phyloP scores from a whole-genome alignment of 1,139 yeast species.

The Citeromyces siamensis region DNA sequence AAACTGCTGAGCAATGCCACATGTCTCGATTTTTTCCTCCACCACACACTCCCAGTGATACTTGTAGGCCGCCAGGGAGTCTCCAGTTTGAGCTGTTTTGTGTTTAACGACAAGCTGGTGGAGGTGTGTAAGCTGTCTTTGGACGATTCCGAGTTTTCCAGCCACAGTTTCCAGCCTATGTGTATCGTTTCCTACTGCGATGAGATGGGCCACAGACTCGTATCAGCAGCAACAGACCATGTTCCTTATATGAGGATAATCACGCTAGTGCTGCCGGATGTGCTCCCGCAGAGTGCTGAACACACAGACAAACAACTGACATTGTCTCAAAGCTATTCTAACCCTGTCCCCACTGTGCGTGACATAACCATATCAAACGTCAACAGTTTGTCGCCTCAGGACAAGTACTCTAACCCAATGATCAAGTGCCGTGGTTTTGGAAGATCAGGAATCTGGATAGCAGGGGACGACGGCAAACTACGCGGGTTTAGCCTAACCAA shows the following conservation, averaged over 20 bases:
- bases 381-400: conserved; percentile 57
- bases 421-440: conserved; percentile 20
- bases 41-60: conserved; percentile 20
- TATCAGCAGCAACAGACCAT: conserved; percentile 61
- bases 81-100: conserved; percentile 39
- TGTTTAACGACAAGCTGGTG: conserved; percentile 13
- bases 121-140: conserved; percentile 41
- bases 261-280: conserved; percentile 29
- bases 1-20: conserved; percentile 36
- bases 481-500: conserved; percentile 40
- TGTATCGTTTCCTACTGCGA: conserved; percentile 19
- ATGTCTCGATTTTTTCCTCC: conserved; percentile 20
- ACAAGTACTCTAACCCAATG: conserved; percentile 48
- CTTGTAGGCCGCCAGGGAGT: conserved; percentile 49
- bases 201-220: conserved; percentile 16
- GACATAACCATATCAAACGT: conserved; percentile 43
- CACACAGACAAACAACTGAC: not conserved
- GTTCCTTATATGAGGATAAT: conserved; percentile 64
- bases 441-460: conserved; percentile 46
- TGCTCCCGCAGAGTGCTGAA: not conserved
- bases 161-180: conserved; percentile 54
- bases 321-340: conserved; percentile 12
- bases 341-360: conserved; percentile 16
- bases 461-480: conserved; percentile 58
- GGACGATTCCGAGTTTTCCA: conserved; percentile 67